A percentile compares a stretch with the other conserved stretches of the same genome.
These are phyloP conservation scores for Talaromyces ruber DNA, from an alignment of 495 filamentous ascomycete genomes.

Conservation along the genomic window DNA sequence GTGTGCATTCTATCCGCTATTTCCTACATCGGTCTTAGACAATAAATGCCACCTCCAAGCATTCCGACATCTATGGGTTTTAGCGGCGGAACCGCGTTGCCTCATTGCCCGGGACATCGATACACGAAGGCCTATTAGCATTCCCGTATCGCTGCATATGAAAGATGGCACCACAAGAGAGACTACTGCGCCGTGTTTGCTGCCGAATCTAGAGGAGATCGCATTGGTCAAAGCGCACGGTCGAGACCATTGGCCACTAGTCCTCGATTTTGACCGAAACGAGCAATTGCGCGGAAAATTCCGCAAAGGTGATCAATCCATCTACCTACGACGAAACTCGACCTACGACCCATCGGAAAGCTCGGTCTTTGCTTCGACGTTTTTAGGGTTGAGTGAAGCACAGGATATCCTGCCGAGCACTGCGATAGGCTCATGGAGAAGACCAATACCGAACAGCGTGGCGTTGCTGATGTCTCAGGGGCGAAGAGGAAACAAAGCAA, in stretches of 20 bases:
- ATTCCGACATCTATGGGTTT: slow-evolving; percentile 94
- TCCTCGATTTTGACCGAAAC: slow-evolving; percentile 66
- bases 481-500: slow-evolving; percentile 23
- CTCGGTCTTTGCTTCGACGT: slow-evolving; percentile 66
- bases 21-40: slow-evolving; percentile 79
- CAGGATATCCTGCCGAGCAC: slow-evolving; percentile 28
- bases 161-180: slow-evolving; percentile 35
- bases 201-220: slow-evolving; percentile 71
- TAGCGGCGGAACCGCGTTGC: slow-evolving; percentile 85
- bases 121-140: slow-evolving; percentile 64
- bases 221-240: slow-evolving; percentile 56
- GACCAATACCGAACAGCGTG: slow-evolving; percentile 1
- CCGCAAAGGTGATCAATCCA: slow-evolving; percentile 54
- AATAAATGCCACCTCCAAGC: slow-evolving; percentile 93
- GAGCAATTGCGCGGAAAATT: slow-evolving; percentile 60
- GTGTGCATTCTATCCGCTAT: slow-evolving; percentile 89
- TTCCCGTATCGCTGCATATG: slow-evolving; percentile 56
- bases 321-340: slow-evolving; percentile 75
- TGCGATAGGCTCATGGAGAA: background rate
- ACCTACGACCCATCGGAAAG: slow-evolving; percentile 54
- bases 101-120: slow-evolving; percentile 78
- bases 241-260: slow-evolving; percentile 76
- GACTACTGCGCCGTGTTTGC: slow-evolving; percentile 62
- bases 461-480: slow-evolving; percentile 3
- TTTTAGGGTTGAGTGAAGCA: slow-evolving; percentile 40